phyloP scores from a whole-genome alignment of 2,329 filamentous ascomycete species.

The Trichophyton benhamiae region DNA sequence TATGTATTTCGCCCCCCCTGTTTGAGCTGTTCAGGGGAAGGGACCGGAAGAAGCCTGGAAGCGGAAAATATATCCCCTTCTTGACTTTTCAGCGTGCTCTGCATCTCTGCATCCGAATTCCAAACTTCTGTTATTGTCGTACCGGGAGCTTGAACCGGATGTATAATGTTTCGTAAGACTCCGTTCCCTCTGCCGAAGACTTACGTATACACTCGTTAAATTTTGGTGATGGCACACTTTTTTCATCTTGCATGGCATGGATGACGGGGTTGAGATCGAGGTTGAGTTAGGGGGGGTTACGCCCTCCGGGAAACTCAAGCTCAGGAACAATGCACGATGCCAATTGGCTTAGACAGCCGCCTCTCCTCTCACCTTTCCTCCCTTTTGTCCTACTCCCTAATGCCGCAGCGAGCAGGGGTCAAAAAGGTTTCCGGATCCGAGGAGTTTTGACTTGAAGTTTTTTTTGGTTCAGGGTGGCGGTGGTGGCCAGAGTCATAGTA shows the following conservation, averaged over 20 bases:
- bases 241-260: not conserved
- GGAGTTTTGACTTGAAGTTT: constrained; percentile 1
- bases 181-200: not conserved
- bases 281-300: not conserved
- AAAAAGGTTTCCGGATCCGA: not conserved
- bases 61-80: not conserved
- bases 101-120: too few species aligned
- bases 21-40: not conserved
- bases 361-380: not conserved
- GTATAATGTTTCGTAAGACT: not conserved
- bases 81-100: not conserved
- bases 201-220: not conserved
- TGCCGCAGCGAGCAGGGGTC: not conserved
- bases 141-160: not conserved
- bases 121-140: not conserved
- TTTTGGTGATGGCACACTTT: not conserved
- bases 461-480: not conserved
- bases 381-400: not conserved
- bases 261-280: not conserved
- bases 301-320: not conserved
- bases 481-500: not conserved
- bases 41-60: not conserved
- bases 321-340: not conserved
- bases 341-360: constrained; percentile 3
- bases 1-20: not conserved